Conservation (phyloP, 2,329 filamentous ascomycete species). For the Cryoendolithus antarcticus region DNA sequence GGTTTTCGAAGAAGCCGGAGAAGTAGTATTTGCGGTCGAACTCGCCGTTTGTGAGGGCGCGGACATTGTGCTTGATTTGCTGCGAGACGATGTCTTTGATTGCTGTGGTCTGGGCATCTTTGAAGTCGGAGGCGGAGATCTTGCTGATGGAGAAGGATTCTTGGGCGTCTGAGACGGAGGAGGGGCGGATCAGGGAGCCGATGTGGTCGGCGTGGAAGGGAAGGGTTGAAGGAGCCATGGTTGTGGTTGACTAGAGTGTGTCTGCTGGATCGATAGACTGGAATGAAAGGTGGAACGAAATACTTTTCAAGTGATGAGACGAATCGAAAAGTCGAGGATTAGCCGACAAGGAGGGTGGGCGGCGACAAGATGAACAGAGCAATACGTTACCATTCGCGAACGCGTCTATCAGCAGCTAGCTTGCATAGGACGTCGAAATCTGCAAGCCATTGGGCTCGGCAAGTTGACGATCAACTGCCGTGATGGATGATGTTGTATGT, state of each 20-base stretch:
- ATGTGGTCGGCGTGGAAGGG: constrained; percentile 64
- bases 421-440: too few species aligned
- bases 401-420: too few species aligned
- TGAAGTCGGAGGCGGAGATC: constrained; percentile 43
- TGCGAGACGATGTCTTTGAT: constrained; percentile 53
- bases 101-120: constrained; percentile 50
- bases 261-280: too few species aligned
- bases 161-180: constrained; percentile 48
- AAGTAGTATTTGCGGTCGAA: constrained; percentile 38
- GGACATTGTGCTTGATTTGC: constrained; percentile 51
- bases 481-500: too few species aligned
- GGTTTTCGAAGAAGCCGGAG: constrained; percentile 27
- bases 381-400: too few species aligned
- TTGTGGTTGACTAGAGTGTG: constrained; percentile 1
- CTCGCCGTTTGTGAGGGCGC: constrained; percentile 57
- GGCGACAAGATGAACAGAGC: too few species aligned
- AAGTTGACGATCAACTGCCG: too few species aligned
- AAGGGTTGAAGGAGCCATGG: constrained; percentile 28
- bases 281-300: too few species aligned
- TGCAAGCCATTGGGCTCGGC: too few species aligned
- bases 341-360: too few species aligned
- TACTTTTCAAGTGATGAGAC: too few species aligned
- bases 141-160: constrained; percentile 44
- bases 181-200: constrained; percentile 58
- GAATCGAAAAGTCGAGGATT: too few species aligned